phyloP scores from a whole-genome alignment of 768 basidiomycete species.

The Russula griseocarnosa region DNA sequence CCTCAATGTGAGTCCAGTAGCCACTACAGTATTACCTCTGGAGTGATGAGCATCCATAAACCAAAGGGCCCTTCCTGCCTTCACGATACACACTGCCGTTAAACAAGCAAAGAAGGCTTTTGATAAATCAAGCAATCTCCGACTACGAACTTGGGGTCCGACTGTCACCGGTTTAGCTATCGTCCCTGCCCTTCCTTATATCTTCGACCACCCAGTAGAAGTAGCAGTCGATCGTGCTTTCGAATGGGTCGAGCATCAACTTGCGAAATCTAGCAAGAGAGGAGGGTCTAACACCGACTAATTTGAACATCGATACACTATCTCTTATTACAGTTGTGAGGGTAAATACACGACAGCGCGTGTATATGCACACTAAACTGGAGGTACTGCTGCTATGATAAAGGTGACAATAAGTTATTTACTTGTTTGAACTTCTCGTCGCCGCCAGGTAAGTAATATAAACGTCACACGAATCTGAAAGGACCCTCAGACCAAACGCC shows the following conservation, averaged over 20 bases:
- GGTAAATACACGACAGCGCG: neutral
- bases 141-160: slow-evolving; percentile 69
- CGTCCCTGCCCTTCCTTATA: slow-evolving; percentile 68
- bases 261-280: slow-evolving; percentile 41
- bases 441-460: neutral
- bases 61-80: slow-evolving; percentile 70
- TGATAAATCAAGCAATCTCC: slow-evolving; percentile 51
- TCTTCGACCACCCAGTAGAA: slow-evolving; percentile 81
- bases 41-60: neutral
- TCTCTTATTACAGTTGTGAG: neutral
- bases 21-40: slow-evolving; percentile 3
- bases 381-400: slow-evolving; percentile 2
- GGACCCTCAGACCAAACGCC: slow-evolving; percentile 32
- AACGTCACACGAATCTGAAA: neutral
- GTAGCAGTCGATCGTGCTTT: slow-evolving; percentile 61
- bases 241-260: slow-evolving; percentile 60
- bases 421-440: slow-evolving; percentile 10
- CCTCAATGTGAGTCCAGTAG: slow-evolving; percentile 60
- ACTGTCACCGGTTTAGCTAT: slow-evolving; percentile 68
- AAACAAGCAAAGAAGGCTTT: slow-evolving; percentile 68
- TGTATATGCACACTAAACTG: slow-evolving; percentile 4
- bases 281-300: slow-evolving; percentile 32
- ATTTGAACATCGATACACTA: neutral
- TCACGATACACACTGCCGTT: slow-evolving; percentile 83
- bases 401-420: slow-evolving; percentile 28